phyloP scores from a whole-genome alignment of 2,329 filamentous ascomycete genomes.

The Curvularia spicifera region DNA sequence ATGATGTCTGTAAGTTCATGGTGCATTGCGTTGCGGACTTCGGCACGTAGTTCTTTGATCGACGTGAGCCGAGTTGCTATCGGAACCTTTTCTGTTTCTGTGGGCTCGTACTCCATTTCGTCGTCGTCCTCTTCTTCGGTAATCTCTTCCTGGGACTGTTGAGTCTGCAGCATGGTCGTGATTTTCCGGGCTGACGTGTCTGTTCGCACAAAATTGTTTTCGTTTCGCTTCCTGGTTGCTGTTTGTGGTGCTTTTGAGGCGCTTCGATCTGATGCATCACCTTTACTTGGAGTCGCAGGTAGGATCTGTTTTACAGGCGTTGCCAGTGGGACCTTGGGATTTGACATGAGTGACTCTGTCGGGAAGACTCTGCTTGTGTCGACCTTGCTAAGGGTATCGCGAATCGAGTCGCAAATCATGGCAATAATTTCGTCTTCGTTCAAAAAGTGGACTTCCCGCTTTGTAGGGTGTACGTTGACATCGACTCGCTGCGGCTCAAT shows the following conservation, averaged over 20 bases:
- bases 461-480: conserved; percentile 97
- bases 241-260: conserved; percentile 39
- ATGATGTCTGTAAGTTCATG: conserved; percentile 86
- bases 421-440: conserved; percentile 97
- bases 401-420: conserved; percentile 79
- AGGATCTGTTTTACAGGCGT: conserved; percentile 49
- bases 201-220: conserved; percentile 89
- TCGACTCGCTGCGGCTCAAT: conserved; percentile 93
- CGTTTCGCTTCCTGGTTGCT: conserved; percentile 62
- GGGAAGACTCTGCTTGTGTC: conserved; percentile 94
- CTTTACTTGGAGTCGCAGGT: conserved; percentile 27
- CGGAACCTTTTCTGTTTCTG: conserved; percentile 72
- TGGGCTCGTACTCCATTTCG: conserved; percentile 71
- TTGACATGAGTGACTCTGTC: conserved; percentile 80
- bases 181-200: conserved; percentile 92
- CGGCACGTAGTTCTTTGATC: conserved; percentile 80
- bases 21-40: conserved; percentile 83
- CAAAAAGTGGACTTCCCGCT: conserved; percentile 94
- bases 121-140: conserved; percentile 50
- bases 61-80: conserved; percentile 79
- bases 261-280: conserved; percentile 34
- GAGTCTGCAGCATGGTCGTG: conserved; percentile 86
- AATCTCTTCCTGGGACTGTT: conserved; percentile 45
- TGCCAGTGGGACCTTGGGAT: conserved; percentile 48
- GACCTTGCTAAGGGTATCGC: conserved; percentile 78